Evolutionary conservation across 2,329 filamentous ascomycete species (phyloP).

Genomic region (Ophiocordyceps camponoti-leonardi): DNA sequence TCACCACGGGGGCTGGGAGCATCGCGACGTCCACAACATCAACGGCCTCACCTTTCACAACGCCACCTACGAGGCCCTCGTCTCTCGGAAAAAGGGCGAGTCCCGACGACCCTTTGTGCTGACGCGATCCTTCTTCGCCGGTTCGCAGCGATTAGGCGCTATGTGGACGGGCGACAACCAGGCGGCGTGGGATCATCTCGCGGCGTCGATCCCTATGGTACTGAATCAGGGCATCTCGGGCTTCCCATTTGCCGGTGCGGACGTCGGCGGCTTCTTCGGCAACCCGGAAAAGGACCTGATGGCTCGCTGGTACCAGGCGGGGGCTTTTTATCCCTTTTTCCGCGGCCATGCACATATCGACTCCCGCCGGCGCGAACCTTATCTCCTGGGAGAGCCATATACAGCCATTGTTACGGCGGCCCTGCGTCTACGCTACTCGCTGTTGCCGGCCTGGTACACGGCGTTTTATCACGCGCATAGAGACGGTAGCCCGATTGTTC

Average conservation of each 20-base stretch:
- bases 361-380: conserved; percentile 83
- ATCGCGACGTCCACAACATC: conserved; percentile 89
- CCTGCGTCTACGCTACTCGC: conserved; percentile 70
- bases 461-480: conserved; percentile 81
- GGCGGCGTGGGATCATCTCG: conserved; percentile 80
- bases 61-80: conserved; percentile 71
- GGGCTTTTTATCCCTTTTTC: conserved; percentile 97
- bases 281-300: conserved; percentile 87
- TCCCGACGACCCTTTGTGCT: conserved; percentile 76
- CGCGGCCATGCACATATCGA: conserved; percentile 95
- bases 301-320: conserved; percentile 90
- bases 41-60: conserved; percentile 94
- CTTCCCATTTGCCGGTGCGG: conserved; percentile 85
- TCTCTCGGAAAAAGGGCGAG: conserved; percentile 75
- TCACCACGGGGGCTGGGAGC: conserved; percentile 83
- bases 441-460: conserved; percentile 91
- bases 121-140: conserved; percentile 82
- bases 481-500: conserved; percentile 71
- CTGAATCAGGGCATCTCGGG: conserved; percentile 84
- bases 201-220: conserved; percentile 83
- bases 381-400: conserved; percentile 71
- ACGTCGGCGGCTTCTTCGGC: conserved; percentile 95
- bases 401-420: conserved; percentile 75
- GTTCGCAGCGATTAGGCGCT: conserved; percentile 74
- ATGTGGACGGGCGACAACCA: conserved; percentile 99